Percentiles rank a stretch among this genome's conserved stretches.
phyloP scores from a whole-genome alignment of 495 filamentous ascomycete species.

The Daldinia grandis region DNA sequence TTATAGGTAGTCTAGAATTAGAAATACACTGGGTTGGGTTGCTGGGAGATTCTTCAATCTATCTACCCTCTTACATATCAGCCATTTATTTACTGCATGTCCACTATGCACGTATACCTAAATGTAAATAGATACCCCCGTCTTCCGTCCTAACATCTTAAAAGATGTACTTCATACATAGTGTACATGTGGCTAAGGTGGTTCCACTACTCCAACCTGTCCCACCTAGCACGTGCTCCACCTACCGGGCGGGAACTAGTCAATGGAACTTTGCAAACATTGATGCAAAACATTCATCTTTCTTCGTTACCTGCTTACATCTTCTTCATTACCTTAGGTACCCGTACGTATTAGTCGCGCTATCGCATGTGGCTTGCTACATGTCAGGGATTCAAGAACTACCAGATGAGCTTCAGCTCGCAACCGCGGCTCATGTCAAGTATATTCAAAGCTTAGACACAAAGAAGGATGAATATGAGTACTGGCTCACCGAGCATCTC shows the following conservation, averaged over 20 bases:
- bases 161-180: no score
- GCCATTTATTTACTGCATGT: no score
- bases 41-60: not conserved
- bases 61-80: no score
- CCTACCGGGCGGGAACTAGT: not conserved
- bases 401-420: constrained; percentile 69
- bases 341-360: not conserved
- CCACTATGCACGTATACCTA: no score
- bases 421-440: constrained; percentile 80
- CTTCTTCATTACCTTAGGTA: not conserved
- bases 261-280: not conserved
- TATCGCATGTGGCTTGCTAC: not conserved
- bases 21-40: not conserved
- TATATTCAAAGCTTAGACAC: constrained; percentile 95
- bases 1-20: not conserved
- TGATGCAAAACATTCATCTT: not conserved
- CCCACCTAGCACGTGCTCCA: not conserved
- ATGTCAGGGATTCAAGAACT: constrained; percentile 49
- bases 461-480: constrained; percentile 91
- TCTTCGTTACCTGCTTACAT: not conserved
- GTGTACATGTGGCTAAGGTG: not conserved
- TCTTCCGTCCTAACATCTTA: no score
- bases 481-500: constrained; percentile 96
- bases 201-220: not conserved
- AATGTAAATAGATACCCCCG: no score